Conservation (phyloP, 192 early-diverging fungal species). For the Jimgerdemannia flammicorona region DNA sequence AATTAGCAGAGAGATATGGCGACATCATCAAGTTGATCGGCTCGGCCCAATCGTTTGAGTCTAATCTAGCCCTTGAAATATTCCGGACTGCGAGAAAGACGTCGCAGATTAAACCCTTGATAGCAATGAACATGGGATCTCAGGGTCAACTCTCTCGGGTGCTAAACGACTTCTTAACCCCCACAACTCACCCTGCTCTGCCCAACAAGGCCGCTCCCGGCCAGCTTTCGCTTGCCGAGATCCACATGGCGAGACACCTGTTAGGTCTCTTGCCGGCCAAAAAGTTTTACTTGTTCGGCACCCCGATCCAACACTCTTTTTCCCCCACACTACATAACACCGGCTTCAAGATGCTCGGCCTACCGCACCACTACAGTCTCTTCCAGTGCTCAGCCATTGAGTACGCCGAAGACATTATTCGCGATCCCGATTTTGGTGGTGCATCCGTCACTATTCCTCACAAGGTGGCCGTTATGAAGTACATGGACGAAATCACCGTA, state of each 20-base stretch:
- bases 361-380: conserved; percentile 80
- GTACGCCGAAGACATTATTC: conserved; percentile 47
- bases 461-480: conserved; percentile 81
- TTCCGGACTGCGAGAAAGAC: conserved; percentile 53
- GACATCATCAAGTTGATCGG: conserved; percentile 96
- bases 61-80: conserved; percentile 77
- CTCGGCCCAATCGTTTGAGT: conserved; percentile 62
- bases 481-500: conserved; percentile 68
- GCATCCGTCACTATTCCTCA: conserved; percentile 95
- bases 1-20: conserved; percentile 51
- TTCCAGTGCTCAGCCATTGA: conserved; percentile 65
- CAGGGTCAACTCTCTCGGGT: conserved; percentile 88
- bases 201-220: conserved; percentile 87
- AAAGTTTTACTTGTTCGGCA: conserved; percentile 84
- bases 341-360: conserved; percentile 76
- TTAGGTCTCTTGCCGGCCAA: conserved; percentile 66
- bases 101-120: conserved; percentile 66
- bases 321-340: conserved; percentile 94
- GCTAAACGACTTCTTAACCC: conserved; percentile 87
- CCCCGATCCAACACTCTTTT: conserved; percentile 85
- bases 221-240: conserved; percentile 81
- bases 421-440: conserved; percentile 76
- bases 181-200: conserved; percentile 85
- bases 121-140: conserved; percentile 93
- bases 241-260: conserved; percentile 64